Base-by-base conservation (phyloP, 495 filamentous ascomycete species). In the Xylaria nigripes region DNA sequence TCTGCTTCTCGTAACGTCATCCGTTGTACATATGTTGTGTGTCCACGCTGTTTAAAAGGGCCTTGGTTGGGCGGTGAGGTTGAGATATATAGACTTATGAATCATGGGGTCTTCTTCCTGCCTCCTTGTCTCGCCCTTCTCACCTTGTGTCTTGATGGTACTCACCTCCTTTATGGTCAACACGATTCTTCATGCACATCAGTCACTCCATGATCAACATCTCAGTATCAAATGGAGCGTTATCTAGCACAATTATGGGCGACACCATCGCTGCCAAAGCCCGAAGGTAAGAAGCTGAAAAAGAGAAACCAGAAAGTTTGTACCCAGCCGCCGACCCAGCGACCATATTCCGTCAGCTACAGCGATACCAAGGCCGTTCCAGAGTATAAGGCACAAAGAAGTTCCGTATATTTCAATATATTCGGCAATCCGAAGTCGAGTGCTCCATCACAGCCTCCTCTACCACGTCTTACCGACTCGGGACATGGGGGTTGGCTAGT, bases 251-350 rank as follows among this genome's bases (percentile, higher is more conserved):
- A 48, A 2, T 25, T 55, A 21, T 55, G 45, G 45, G 2, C 47
- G 6, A 12, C 38, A 12, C 53, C 45, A 24, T 55, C 53, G 6
- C 24, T 38, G 53, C 27, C 16, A 2, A 55, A 55, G 29, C 46
- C 53, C 19, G 53, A 55, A 10, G 61, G 54, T 18, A 67, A 63
- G 42, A 72, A 62, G 34, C 64, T 69, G 50, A 71, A 70, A 50
- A 67, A 59, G 51, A 75, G 71, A 56, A 67, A 73, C 41, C 71
- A 72, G 51, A 76, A 75, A 47, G 58, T 57, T 27, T 53, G 66
- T 42, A 45, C 59, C 21, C 60, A 65, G 45, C 61, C 60, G 23
- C 62, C 54, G 24, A 4, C 36, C 36, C 47, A 56, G 52, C 58
- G 57, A 21, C 63, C 48, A 12, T 29, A 52, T 13, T 53, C 54